Evolutionary conservation across 2,329 filamentous ascomycete species (phyloP), one percentile per base, ranked within the genome.

Genomic region (Aspergillus udagawae): DNA sequence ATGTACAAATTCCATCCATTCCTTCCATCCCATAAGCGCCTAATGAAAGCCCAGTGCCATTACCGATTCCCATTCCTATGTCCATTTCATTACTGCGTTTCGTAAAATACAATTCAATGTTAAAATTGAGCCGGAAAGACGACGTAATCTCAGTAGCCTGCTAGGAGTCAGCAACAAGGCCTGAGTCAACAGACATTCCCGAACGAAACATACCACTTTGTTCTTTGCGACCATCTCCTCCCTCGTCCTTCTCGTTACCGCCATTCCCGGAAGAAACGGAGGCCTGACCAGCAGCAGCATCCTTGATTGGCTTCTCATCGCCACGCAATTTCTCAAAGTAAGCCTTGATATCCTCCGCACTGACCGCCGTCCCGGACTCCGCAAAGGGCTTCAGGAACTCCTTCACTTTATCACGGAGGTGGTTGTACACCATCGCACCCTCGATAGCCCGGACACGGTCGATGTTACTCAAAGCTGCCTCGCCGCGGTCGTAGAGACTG

Each of bases 361-460:
- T 88, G 23, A 99, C 92, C 0, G 90, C 87, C 73, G 90, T 80
- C 1, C 93, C 93, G 61, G 88, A 95, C 70, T 97, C 91, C 0
- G 94, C 94, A 72, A 96, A 99, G 47, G 95, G 89, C 75, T 92
- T 86, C 67, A 99, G 85, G 72, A 99, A 97, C 0, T 88, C 87
- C 79, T 93, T 96, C n/a, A 99, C 86, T 71, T 93, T 92, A 69
- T 97, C 92, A 70, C 95, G 94, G 59, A 99, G 83, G 67, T 96
- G 89, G 68, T 97, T 97, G 76, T 97, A 99, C 0, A 92, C 93
- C 92, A 97, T 97, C 49, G 96, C 93, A 17, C 94, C 94, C 73
- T 99, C 90, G 55, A 99, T 96, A 4, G 94, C 94, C 14, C 88
- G 83, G 7, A 97, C 93, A 2, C 94, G 89, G 71, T 99, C 94